Evolutionary conservation across 1,284 basidiomycete genomes (phyloP).

Genomic region (Ceratobasidium sp.): DNA sequence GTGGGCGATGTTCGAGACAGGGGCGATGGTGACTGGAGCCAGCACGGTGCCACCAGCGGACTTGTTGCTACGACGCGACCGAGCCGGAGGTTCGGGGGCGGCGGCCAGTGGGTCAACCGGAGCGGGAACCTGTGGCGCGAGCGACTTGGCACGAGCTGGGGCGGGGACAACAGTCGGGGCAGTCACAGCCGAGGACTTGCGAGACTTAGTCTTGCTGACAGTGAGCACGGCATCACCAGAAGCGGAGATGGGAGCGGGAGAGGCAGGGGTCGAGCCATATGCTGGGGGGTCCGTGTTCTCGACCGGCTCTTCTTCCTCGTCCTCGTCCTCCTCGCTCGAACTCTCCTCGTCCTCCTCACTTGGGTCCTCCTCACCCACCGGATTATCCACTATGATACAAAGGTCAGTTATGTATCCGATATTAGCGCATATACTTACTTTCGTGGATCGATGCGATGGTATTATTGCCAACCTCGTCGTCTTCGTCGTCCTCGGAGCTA

Average conservation of each 20-base stretch:
- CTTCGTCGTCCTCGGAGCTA: background rate
- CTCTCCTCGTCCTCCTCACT: background rate
- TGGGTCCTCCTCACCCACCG: background rate
- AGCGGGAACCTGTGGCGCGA: background rate
- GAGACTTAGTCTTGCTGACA: background rate
- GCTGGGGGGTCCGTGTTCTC: background rate
- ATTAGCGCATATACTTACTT: background rate
- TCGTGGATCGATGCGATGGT: background rate
- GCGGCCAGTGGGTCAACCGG: background rate
- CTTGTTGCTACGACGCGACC: background rate
- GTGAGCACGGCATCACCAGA: background rate
- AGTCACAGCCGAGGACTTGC: background rate
- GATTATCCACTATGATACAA: background rate
- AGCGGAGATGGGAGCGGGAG: background rate
- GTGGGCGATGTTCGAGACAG: background rate
- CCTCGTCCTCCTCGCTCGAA: background rate
- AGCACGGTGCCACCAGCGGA: background rate
- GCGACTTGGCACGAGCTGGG: background rate
- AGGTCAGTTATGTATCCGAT: background rate
- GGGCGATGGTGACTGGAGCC: background rate
- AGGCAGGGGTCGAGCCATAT: background rate
- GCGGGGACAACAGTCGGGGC: background rate
- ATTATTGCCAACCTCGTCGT: background rate
- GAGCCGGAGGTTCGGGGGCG: background rate
- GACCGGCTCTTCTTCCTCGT: background rate